Percentiles rank a stretch among this genome's conserved stretches.
Conservation (phyloP, 1,139 yeast species). For the Candida neerlandica region DNA sequence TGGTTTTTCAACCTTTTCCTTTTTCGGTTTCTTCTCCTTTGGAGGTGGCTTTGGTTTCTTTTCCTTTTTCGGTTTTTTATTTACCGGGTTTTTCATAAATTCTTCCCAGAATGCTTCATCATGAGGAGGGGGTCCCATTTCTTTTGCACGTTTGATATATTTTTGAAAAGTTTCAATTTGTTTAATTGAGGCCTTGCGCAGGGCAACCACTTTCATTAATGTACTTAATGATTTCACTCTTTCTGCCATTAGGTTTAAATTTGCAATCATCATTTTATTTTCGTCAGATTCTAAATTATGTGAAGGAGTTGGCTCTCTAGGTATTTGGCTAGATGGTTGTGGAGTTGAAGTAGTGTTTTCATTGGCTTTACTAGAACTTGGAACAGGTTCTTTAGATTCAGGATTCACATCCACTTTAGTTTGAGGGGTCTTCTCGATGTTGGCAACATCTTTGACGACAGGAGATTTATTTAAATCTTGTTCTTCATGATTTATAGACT, state of each 20-base stretch:
- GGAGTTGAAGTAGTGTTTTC: neutral
- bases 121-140: conserved; percentile 66
- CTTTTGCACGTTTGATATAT: conserved; percentile 74
- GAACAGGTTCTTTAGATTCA: neutral
- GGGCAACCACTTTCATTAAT: conserved; percentile 82
- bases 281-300: conserved; percentile 60
- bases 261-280: conserved; percentile 78
- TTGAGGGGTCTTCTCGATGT: neutral
- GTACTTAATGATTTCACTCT: conserved; percentile 65
- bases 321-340: too few species aligned
- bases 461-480: neutral
- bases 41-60: conserved; percentile 6
- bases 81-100: neutral
- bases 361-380: neutral
- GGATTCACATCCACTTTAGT: neutral
- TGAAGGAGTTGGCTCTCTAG: conserved; percentile 14
- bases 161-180: conserved; percentile 78
- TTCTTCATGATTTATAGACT: neutral
- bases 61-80: neutral
- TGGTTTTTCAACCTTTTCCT: conserved; percentile 4
- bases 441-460: neutral
- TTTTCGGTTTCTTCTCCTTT: conserved; percentile 2
- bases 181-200: conserved; percentile 69
- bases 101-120: conserved; percentile 24
- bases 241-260: conserved; percentile 79